Conservation (phyloP, 2,329 filamentous ascomycete species). For the Alternaria ethzedia region DNA sequence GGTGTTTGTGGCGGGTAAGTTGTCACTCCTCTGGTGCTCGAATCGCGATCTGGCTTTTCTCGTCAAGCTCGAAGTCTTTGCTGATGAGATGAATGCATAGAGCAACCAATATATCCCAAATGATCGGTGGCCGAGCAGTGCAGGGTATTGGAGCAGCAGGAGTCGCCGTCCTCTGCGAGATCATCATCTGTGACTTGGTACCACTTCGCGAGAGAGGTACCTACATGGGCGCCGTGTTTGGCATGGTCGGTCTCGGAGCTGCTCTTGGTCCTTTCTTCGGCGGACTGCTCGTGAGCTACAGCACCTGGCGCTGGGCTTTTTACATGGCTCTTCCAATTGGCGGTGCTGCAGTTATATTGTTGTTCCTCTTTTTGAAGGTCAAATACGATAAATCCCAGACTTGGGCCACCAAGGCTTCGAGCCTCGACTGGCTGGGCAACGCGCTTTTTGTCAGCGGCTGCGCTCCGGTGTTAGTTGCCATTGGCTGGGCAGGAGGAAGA, state of each 20-base stretch:
- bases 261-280: slow-evolving; percentile 24
- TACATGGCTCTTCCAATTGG: slow-evolving; percentile 36
- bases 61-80: background rate
- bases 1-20: background rate
- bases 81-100: background rate
- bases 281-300: slow-evolving; percentile 18
- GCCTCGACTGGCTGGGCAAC: background rate
- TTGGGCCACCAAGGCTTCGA: background rate
- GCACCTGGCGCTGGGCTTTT: slow-evolving; percentile 56
- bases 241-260: slow-evolving; percentile 10
- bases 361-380: slow-evolving; percentile 12
- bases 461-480: background rate
- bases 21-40: too few species aligned
- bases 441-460: background rate
- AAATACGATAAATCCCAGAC: background rate
- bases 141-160: background rate
- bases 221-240: slow-evolving; percentile 33
- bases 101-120: background rate
- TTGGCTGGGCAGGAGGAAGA: background rate
- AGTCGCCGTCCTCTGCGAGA: background rate
- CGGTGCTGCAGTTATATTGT: background rate
- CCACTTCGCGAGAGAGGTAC: slow-evolving; percentile 30
- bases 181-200: background rate
- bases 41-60: too few species aligned
- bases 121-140: background rate